Percentiles rank a stretch among this genome's conserved stretches.
Conservation (phyloP, 345 rosid species). For the Salix suchowensis region DNA sequence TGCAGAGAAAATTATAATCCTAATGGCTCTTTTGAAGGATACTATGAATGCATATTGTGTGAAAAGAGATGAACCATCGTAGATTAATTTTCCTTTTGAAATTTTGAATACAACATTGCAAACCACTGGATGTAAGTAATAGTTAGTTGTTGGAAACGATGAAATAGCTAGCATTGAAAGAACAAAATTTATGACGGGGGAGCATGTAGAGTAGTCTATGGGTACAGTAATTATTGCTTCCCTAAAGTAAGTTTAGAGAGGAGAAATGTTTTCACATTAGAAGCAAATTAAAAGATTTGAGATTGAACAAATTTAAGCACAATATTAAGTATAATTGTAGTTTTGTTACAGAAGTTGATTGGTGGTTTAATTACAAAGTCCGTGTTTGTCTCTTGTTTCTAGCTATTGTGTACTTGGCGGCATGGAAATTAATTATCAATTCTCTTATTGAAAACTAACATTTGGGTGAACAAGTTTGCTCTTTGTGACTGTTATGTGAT, state of each 20-base stretch:
- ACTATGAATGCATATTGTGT: neutral
- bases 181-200: neutral
- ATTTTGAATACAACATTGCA: neutral
- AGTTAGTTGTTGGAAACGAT: neutral
- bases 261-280: neutral
- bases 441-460: neutral
- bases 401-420: neutral
- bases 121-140: neutral
- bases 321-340: neutral
- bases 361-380: neutral
- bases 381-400: neutral
- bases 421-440: neutral
- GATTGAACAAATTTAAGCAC: neutral
- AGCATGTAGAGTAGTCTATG: neutral
- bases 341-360: neutral
- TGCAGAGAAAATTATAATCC: neutral
- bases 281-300: neutral
- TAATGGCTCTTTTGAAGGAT: neutral
- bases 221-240: neutral
- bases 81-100: neutral
- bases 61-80: neutral
- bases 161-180: neutral
- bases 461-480: neutral
- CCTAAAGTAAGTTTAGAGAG: neutral
- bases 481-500: neutral